phyloP scores from a whole-genome alignment of 345 rosid species.

The Aurinia saxatilis region DNA sequence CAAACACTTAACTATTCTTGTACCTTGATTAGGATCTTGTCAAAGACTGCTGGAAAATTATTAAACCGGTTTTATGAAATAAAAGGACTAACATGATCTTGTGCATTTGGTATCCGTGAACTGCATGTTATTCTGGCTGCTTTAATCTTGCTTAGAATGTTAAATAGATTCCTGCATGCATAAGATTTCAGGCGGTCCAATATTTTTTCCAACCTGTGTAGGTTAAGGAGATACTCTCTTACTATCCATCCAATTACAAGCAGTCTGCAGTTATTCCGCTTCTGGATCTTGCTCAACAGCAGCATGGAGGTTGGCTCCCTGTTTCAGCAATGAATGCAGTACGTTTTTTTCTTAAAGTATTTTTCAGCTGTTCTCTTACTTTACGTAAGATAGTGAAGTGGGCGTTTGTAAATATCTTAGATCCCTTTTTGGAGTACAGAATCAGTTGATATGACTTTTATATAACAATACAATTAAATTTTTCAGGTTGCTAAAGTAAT shows the following conservation, averaged over 20 bases:
- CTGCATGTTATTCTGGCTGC: background rate
- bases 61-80: background rate
- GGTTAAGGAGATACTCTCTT: slow-evolving; percentile 91
- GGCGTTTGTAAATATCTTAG: background rate
- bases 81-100: background rate
- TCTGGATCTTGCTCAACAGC: slow-evolving; percentile 99
- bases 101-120: background rate
- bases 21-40: no score
- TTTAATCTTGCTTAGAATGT: background rate
- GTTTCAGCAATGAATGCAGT: slow-evolving; percentile 99
- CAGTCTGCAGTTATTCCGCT: slow-evolving; percentile 94
- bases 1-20: no score
- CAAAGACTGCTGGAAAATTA: background rate
- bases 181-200: background rate
- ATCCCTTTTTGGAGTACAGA: background rate
- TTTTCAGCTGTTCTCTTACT: background rate
- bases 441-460: background rate
- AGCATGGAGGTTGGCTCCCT: slow-evolving; percentile 99
- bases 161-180: background rate
- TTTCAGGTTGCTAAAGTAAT: slow-evolving; percentile 79
- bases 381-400: background rate
- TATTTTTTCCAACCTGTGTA: slow-evolving; percentile 13
- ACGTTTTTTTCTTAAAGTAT: slow-evolving; percentile 2
- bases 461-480: background rate
- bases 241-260: slow-evolving; percentile 96